Base-by-base conservation (phyloP, 768 basidiomycete genomes). In the Leccinum truebloodii region DNA sequence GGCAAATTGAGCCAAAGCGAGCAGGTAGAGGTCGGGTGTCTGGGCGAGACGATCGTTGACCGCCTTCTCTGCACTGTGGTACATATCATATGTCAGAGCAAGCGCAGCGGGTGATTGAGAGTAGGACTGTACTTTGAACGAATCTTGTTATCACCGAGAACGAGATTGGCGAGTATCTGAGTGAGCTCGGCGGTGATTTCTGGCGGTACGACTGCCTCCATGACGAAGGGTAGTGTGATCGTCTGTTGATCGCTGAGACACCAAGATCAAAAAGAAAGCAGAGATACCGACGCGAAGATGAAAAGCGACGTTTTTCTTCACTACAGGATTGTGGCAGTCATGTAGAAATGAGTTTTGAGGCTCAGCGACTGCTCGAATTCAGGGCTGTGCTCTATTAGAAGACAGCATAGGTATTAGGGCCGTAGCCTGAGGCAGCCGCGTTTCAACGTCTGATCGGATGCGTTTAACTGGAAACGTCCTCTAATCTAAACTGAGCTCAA, bases 141-240 rank as follows among this genome's bases (percentile, higher is more conserved):
- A 54, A 94, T 90, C 57, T 87, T 84, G 74, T 94, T 94, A 72
- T 94, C 90, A 5, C 90, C 92, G 44, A 90, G 78, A 4, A 93
- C 88, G 20, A 93, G 84, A 74, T 94, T 93, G 12, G 89, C 88
- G 46, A 94, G 84, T 61, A 92, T 90, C 75, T 93, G 91, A 1
- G 88, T 91, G 65, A 92, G 81, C 68, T 92, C 89, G 13, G 79
- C 76, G 7, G 87, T 86, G 50, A 92, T 89, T 72, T 91, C 87
- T 59, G 86, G 81, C 0, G 88, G 72, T 41, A 74, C 74, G 60
- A 75, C 73, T 41, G 74, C 61, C 24, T 74, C 73, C 73, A 74
- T 74, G 69, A 46, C 44, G 2, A 16, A 46, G 6, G 14, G 34
- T 49, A 14, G 12, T 34, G 59, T 55, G 39, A 39, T 24, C 44